phyloP scores from a whole-genome alignment of 176 grass and related monocot species.

The Microstegium vimineum region DNA sequence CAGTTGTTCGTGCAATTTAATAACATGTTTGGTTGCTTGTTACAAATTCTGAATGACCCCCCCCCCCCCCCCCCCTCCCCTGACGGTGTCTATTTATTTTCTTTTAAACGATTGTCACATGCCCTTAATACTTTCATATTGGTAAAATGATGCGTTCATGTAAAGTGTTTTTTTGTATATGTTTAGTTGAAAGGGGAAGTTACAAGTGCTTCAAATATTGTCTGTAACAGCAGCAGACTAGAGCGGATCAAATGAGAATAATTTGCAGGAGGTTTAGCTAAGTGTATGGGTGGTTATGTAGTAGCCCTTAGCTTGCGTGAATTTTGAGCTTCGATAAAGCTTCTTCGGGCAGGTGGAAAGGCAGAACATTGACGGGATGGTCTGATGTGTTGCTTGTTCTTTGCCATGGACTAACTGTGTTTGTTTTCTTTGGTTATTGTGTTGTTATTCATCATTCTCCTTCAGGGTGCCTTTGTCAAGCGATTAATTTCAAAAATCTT shows the following conservation, averaged over 20 bases:
- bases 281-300: neutral
- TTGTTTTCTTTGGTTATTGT: neutral
- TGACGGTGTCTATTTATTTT: neutral
- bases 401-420: neutral
- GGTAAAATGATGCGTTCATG: neutral
- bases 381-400: neutral
- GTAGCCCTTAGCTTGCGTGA: neutral
- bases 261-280: neutral
- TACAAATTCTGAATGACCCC: neutral
- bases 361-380: neutral
- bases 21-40: neutral
- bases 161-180: no score
- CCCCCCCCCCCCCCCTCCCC: no score
- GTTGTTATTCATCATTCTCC: neutral
- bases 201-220: neutral
- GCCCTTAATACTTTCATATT: neutral
- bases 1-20: neutral
- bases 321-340: neutral
- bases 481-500: neutral
- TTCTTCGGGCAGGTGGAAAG: neutral
- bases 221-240: neutral
- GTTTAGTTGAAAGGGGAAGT: neutral
- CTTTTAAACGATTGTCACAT: neutral
- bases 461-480: neutral
- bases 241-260: neutral